Percentiles rank a stretch among this genome's conserved stretches.
phyloP scores from a whole-genome alignment of 495 filamentous ascomycete genomes.

The Jackrogersella minutella region DNA sequence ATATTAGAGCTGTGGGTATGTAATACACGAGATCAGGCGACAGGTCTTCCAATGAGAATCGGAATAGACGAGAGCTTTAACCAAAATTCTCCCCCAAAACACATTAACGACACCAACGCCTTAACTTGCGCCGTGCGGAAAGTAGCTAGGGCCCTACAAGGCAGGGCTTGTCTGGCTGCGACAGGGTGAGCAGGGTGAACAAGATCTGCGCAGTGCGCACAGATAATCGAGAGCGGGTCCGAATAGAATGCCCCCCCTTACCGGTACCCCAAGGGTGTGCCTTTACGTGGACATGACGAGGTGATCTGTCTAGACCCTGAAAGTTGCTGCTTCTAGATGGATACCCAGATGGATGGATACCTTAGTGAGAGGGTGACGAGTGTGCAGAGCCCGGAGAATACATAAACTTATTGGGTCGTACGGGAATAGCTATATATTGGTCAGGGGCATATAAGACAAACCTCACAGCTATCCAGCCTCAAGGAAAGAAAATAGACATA shows the following conservation, averaged over 20 bases:
- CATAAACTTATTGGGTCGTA: conserved; percentile 33
- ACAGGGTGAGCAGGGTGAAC: conserved; percentile 43
- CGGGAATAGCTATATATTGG: conserved; percentile 36
- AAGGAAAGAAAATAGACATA: conserved; percentile 8
- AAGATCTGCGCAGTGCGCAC: conserved; percentile 41
- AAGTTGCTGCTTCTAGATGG: background rate
- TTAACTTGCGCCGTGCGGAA: conserved; percentile 40
- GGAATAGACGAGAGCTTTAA: conserved; percentile 31
- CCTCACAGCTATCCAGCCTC: conserved; percentile 37
- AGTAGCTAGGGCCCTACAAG: conserved; percentile 37
- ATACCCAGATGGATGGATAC: conserved; percentile 18
- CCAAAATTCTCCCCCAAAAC: conserved; percentile 35
- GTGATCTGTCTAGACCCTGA: conserved; percentile 20
- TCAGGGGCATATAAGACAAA: conserved; percentile 37
- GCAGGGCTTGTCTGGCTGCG: conserved; percentile 40
- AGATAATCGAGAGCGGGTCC: conserved; percentile 43
- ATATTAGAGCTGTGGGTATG: conserved; percentile 30
- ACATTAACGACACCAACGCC: conserved; percentile 42
- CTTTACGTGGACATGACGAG: conserved; percentile 24
- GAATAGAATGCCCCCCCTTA: conserved; percentile 24
- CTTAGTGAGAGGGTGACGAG: conserved; percentile 30
- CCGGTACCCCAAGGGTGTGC: conserved; percentile 37
- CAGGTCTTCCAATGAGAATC: conserved; percentile 34
- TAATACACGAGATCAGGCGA: conserved; percentile 40
- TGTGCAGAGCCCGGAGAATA: conserved; percentile 21